Conservation (phyloP, 495 filamentous ascomycete species). For the Podospora pseudoanserina region DNA sequence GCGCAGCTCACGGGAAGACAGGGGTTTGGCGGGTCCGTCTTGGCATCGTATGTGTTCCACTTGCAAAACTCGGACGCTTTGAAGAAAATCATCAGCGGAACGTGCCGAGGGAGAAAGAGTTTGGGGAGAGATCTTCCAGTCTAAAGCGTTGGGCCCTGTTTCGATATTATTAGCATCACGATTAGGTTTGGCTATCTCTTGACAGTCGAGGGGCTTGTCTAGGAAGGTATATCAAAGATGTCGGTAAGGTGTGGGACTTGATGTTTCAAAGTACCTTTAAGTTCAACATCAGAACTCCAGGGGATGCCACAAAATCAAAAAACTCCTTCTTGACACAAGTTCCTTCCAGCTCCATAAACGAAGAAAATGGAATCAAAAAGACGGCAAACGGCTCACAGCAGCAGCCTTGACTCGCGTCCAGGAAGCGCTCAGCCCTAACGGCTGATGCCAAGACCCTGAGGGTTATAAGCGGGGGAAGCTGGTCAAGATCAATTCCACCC, state of each 20-base stretch:
- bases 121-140: neutral
- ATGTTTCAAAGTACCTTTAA: neutral
- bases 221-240: neutral
- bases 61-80: neutral
- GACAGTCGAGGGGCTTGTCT: neutral
- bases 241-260: neutral
- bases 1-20: neutral
- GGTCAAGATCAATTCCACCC: neutral
- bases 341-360: neutral
- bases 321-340: neutral
- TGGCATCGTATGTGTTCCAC: neutral
- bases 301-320: too few species aligned
- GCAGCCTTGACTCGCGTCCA: neutral
- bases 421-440: neutral
- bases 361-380: neutral
- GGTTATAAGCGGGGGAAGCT: neutral
- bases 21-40: neutral
- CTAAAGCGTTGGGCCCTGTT: neutral
- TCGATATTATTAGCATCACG: neutral
- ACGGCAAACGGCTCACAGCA: neutral
- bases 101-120: neutral
- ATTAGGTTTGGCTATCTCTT: neutral
- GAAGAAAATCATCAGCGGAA: neutral
- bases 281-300: too few species aligned
- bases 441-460: neutral